phyloP scores from a whole-genome alignment of 1,284 basidiomycete species.

The Tremellales sp. region DNA sequence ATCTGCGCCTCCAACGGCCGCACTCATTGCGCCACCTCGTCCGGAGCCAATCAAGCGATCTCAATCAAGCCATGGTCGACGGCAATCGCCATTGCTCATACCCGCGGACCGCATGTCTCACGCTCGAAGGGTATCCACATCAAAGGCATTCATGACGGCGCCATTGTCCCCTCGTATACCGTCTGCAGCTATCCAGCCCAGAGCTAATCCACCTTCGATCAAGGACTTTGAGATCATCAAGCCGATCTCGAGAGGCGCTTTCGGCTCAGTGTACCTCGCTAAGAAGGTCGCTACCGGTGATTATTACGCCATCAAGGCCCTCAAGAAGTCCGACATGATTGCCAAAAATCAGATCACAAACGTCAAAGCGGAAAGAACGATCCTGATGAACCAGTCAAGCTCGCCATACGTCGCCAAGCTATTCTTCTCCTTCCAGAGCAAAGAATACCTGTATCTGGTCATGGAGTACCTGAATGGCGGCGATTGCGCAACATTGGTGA shows the following conservation, averaged over 20 bases:
- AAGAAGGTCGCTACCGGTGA: slow-evolving; percentile 98
- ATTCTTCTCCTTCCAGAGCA: slow-evolving; percentile 98
- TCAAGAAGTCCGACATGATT: slow-evolving; percentile 99
- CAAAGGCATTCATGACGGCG: slow-evolving; percentile 36
- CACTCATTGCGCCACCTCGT: background rate
- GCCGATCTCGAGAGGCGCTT: slow-evolving; percentile 98
- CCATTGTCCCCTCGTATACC: slow-evolving; percentile 87
- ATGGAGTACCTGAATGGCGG: slow-evolving; percentile 99
- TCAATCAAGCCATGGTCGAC: slow-evolving; percentile 2
- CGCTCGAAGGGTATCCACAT: slow-evolving; percentile 21
- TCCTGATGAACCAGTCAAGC: slow-evolving; percentile 98
- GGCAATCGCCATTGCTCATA: slow-evolving; percentile 21
- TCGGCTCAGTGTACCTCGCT: slow-evolving; percentile 95
- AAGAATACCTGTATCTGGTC: slow-evolving; percentile 91
- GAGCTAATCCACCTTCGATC: slow-evolving; percentile 84
- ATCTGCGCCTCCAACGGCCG: slow-evolving; percentile 2
- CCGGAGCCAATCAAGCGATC: background rate
- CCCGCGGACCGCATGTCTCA: slow-evolving; percentile 20
- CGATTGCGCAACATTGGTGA: slow-evolving; percentile 94
- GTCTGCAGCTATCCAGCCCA: slow-evolving; percentile 68
- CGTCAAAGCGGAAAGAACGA: slow-evolving; percentile 98
- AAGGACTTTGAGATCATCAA: slow-evolving; percentile 99
- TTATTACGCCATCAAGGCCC: slow-evolving; percentile 98
- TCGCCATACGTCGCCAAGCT: slow-evolving; percentile 98
- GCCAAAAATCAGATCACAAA: slow-evolving; percentile 99